Evolutionary conservation across 176 grass and related monocot species (phyloP).

Genomic region (Coix lacrymajobi): DNA sequence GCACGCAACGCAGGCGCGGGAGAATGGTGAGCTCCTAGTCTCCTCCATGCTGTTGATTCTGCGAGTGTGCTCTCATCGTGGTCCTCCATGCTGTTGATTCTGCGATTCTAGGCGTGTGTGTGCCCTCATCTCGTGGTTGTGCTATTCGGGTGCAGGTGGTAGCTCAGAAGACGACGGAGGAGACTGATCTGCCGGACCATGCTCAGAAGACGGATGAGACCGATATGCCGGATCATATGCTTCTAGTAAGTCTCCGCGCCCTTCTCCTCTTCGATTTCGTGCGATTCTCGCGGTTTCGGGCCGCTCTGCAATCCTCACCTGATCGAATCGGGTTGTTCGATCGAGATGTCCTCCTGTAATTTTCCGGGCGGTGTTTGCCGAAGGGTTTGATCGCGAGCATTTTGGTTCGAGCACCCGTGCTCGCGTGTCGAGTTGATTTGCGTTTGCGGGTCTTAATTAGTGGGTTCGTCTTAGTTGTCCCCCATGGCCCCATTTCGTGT

Average conservation of each 20-base stretch:
- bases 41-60: neutral
- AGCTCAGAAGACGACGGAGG: slow-evolving; percentile 72
- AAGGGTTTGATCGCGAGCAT: slow-evolving; percentile 23
- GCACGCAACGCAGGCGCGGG: neutral
- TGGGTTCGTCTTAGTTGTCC: neutral
- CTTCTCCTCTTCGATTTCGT: slow-evolving; percentile 9
- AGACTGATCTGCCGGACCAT: slow-evolving; percentile 80
- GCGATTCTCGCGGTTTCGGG: neutral
- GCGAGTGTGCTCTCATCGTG: neutral
- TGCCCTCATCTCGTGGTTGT: slow-evolving; percentile 1
- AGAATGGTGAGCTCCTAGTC: slow-evolving; percentile 30
- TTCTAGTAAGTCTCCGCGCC: slow-evolving; percentile 46
- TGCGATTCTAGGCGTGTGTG: too few species aligned
- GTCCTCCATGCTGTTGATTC: neutral
- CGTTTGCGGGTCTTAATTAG: neutral
- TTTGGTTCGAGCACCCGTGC: neutral
- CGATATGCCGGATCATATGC: slow-evolving; percentile 83
- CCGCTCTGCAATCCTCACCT: neutral
- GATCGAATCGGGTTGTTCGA: neutral
- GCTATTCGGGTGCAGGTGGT: slow-evolving; percentile 39
- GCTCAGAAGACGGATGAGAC: slow-evolving; percentile 76
- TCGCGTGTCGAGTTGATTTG: neutral
- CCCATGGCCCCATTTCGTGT: neutral
- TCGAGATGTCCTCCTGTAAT: neutral
- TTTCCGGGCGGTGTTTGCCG: neutral